These are phyloP conservation scores for Aspergillus asperescens DNA, from an alignment of 495 filamentous ascomycete genomes.

Conservation along the genomic window DNA sequence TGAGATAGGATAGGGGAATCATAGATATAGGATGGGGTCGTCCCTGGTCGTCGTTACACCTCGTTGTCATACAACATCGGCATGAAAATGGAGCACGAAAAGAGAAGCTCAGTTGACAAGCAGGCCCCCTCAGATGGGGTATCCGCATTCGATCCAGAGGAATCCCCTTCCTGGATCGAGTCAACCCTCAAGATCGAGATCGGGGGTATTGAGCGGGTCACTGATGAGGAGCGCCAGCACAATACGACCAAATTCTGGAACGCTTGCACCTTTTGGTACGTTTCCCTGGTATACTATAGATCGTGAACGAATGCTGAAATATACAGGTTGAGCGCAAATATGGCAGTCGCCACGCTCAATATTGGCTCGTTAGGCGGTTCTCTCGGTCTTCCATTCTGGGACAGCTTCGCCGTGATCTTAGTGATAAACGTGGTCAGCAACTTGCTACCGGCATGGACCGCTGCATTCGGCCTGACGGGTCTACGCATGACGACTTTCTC, in stretches of 20 bases:
- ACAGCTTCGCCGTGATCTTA: conserved; percentile 60
- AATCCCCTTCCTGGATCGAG: conserved; percentile 1
- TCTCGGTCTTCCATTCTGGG: conserved; percentile 40
- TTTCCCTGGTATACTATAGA: neutral
- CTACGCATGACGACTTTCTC: conserved; percentile 40
- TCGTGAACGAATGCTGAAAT: neutral
- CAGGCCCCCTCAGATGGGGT: neutral
- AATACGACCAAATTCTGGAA: conserved; percentile 44
- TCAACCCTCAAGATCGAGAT: conserved; percentile 50
- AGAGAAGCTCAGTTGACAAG: conserved; percentile 2
- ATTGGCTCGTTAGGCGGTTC: conserved; percentile 51
- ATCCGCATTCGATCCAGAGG: neutral
- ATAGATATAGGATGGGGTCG: conserved; percentile 2
- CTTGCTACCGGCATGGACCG: conserved; percentile 36
- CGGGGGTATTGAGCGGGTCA: conserved; percentile 63
- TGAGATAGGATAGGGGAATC: conserved; percentile 35
- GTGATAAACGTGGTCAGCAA: conserved; percentile 48
- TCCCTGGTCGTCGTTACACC: neutral
- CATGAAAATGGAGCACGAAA: neutral
- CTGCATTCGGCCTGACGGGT: conserved; percentile 30
- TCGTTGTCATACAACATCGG: neutral
- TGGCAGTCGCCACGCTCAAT: conserved; percentile 61
- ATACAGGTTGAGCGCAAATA: conserved; percentile 54
- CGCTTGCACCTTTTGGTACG: conserved; percentile 48
- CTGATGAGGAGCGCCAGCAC: conserved; percentile 54